Percentiles rank a stretch among this genome's conserved stretches.
phyloP scores from a whole-genome alignment of 495 filamentous ascomycete species.

The Pyrenopolyporus hunteri region DNA sequence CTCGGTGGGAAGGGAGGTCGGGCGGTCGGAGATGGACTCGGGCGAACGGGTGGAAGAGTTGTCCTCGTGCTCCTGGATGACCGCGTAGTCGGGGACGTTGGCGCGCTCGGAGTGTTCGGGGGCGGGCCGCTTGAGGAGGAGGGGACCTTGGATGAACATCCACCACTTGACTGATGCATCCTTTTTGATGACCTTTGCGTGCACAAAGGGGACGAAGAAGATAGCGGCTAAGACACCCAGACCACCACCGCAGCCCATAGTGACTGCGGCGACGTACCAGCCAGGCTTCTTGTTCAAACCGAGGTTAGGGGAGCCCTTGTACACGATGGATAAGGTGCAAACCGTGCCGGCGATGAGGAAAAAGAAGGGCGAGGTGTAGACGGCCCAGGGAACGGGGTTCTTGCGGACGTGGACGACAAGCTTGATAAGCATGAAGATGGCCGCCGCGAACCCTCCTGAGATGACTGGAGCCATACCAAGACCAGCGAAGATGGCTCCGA shows the following conservation, averaged over 20 bases:
- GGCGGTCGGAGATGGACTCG: conserved; percentile 27
- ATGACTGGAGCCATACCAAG: conserved; percentile 66
- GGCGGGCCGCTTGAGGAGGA: conserved; percentile 55
- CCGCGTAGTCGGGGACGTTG: conserved; percentile 47
- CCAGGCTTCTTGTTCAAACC: conserved; percentile 60
- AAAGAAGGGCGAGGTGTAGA: conserved; percentile 64
- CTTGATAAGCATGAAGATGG: conserved; percentile 68
- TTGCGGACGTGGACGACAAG: conserved; percentile 61
- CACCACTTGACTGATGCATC: conserved; percentile 61
- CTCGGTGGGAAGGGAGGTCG: neutral
- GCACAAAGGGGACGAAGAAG: conserved; percentile 66
- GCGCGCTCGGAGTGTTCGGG: conserved; percentile 50
- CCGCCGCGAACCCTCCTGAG: conserved; percentile 60
- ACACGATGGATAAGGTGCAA: conserved; percentile 66
- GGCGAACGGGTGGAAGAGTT: conserved; percentile 20
- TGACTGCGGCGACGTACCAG: conserved; percentile 63
- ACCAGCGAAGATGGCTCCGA: conserved; percentile 66
- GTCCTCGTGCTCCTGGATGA: conserved; percentile 38
- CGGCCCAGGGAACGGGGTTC: conserved; percentile 62
- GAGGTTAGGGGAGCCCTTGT: conserved; percentile 66
- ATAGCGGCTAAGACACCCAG: conserved; percentile 57
- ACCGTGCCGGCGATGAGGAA: conserved; percentile 64
- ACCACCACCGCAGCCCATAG: conserved; percentile 59
- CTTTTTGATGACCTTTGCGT: conserved; percentile 60
- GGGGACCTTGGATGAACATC: conserved; percentile 58